Evolutionary conservation across 164 flowering plant species (phyloP), one percentile per base, ranked within the genome.

Genomic region (Vitis labrusca): DNA sequence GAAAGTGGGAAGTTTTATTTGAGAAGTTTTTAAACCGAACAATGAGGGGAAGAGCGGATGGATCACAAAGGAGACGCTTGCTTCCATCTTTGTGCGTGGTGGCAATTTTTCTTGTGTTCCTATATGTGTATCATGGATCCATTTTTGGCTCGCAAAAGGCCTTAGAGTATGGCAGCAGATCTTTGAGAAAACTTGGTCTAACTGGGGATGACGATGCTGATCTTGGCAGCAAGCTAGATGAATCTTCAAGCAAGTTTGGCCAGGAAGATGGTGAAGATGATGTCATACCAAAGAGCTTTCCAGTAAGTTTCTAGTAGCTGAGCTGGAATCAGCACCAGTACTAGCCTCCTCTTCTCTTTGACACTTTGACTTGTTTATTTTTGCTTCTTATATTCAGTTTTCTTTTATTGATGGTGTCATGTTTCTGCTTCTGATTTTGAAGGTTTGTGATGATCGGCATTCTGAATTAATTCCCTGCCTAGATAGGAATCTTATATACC

Each of bases 141-240:
- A 56, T 79, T 52, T 84, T 84, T 73, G 90, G 90, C 53, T 84
- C 91, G 29, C 80, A 74, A 74, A 75, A 69, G 52, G 89, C 98
- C 49, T 55, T 90, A 48, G 93, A 85, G 75, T 86, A 87, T 79
- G 90, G 96, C 11, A 84, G 85, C 65, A 84, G 72, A 68, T 81
- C 88, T 9, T 77, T 90, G 76, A 89, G 85, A 74, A 92, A 77
- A 74, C 81, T 93, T 14, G 97, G 94, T 77, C 80, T 86, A 83
- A 86, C 91, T 67, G 92, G 90, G 59, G 93, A 92, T 79, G 98
- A 90, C 32, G 93, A 92, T 55, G 19, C 87, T 51, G 96, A 89
- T 77, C 27, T 23, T 23, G 27, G 27, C 27, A 77, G 74, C 57
- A 85, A 81, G 69, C 86, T 78, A 70, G 88, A 86, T 58, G 90